phyloP scores from a whole-genome alignment of 148 eudicot genomes.

The Gaultheria prostrata region DNA sequence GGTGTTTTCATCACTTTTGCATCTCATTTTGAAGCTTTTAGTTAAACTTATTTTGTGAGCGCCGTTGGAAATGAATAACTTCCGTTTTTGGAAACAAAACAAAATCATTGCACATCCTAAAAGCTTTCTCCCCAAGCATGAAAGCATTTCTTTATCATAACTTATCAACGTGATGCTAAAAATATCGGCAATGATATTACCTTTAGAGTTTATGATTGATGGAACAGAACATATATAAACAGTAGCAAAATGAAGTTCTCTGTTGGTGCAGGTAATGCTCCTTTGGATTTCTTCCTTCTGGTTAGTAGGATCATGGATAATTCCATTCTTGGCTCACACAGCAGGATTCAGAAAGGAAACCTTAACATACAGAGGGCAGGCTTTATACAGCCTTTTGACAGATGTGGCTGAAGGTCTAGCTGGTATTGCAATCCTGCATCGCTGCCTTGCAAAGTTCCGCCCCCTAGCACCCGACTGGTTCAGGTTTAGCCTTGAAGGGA shows the following conservation, averaged over 20 bases:
- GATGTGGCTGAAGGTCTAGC: constrained; percentile 70
- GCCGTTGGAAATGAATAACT: background rate
- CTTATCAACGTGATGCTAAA: background rate
- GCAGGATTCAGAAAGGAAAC: constrained; percentile 68
- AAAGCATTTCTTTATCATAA: background rate
- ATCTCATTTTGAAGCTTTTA: background rate
- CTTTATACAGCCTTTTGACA: constrained; percentile 71
- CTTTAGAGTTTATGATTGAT: background rate
- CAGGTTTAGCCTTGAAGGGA: constrained; percentile 58
- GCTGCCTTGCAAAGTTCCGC: constrained; percentile 58
- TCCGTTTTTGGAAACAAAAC: background rate
- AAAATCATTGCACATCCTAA: background rate
- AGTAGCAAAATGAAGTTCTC: background rate
- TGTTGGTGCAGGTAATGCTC: constrained; percentile 59
- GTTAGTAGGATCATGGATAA: constrained; percentile 75
- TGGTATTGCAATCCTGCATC: constrained; percentile 67
- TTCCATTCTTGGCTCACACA: constrained; percentile 67
- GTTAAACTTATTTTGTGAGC: background rate
- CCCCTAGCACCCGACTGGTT: constrained; percentile 76
- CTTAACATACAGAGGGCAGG: constrained; percentile 71
- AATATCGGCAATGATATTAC: background rate
- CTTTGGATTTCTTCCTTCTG: constrained; percentile 71
- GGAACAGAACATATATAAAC: background rate
- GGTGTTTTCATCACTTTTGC: too few species aligned
- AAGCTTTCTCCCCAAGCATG: background rate